Base-by-base conservation (phyloP, 2,329 filamentous ascomycete genomes). In the Emmonsiellopsis sp. region DNA sequence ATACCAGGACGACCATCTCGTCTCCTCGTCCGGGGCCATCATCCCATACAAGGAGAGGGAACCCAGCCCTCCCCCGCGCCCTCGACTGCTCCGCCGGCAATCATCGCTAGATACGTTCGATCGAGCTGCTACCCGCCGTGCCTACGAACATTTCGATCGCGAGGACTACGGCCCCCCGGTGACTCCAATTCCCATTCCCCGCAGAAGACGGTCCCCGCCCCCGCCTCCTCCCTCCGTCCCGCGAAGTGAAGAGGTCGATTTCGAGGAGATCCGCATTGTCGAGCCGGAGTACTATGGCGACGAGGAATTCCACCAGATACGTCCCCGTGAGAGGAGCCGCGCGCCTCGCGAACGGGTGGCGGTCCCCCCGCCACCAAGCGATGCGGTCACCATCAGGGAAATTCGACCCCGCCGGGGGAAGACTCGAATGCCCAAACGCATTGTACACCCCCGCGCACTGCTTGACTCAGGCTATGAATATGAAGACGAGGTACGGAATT, bases 91-190 rank as follows among this genome's bases (percentile, higher is more conserved):
- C 49, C 82, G 91, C 54, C 82, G 91, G 43, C 90, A 95, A 68
- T 95, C 89, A 11, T 95, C 89, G 51, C 77, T 95, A 40, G 91
- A 95, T 68, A 95, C 87, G 0, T 95, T 89, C 65, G 91, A 96
- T 69, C 84, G 90, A 48, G 83, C 83, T 32, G 85, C 87, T 1
- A 61, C 77, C 52, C 75, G 77, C 34, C 76, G 79, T 44, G 77
- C 78, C 56, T 63, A 71, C 17, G 64, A 69, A 56, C 63, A 67
- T 54, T 68, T 68, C 42, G 66, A 68, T 56, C 52, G 63, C 58
- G 52, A 78, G 46, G 57, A 56, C 27, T 61, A 64, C 42, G 55
- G 59, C 75, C 55, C 68, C 72, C 58, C 74, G 71, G 49, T 72
- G 71, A 39, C 76, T 72, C 17, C 72, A 42, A 82, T 87, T 33